Base-by-base conservation (phyloP, 2,329 filamentous ascomycete genomes). In the Clarireedia monteithiana region DNA sequence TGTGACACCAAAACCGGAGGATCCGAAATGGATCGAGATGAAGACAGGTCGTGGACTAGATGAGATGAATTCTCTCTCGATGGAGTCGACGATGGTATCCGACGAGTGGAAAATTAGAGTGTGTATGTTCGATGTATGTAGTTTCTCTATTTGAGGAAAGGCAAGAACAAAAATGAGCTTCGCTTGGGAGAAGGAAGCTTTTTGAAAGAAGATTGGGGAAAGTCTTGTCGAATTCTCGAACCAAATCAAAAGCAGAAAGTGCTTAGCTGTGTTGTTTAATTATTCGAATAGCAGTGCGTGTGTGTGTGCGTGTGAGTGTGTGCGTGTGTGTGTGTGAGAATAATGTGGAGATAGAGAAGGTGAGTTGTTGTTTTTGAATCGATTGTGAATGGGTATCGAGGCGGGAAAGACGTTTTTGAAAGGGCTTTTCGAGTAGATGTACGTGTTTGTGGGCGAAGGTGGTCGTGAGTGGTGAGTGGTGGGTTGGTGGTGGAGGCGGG, bases 261-360 rank as follows among this genome's bases (percentile, higher is more conserved):
- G 44, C 44, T 46, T 46, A 46, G 26, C 5, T 46, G 44, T 46
- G 23, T 24, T 46, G 17, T 24, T 20, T 12, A 45, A 23, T 23
- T 20, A 20, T 40, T 40, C 38, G 17, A 40, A 26, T 26, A 27
- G 14, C 24, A 12, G 23, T 46, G 10, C 23, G 17, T 46, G 17
- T 44, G n/a, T 44, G n/a, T 44, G 9, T 40, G 14, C 36, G 7
- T 38, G 9, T 38, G 15, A 0, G 15, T 38, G 14, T 6, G 38
- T 40, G 38, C 6, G 38, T n/a, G 38, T 5, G 40, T 44, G 14
- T 9, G 15, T 2, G 14, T 42, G 14, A 20, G 44, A 46, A 46
- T 46, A 46, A 45, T 46, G 44, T 46, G 44, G 44, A 46, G 44
- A 46, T 45, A 46, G 44, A 46, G 44, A 26, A 46, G 20, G 44